Evolutionary conservation across 345 rosid species (phyloP).

Genomic region (Citrus inodora): DNA sequence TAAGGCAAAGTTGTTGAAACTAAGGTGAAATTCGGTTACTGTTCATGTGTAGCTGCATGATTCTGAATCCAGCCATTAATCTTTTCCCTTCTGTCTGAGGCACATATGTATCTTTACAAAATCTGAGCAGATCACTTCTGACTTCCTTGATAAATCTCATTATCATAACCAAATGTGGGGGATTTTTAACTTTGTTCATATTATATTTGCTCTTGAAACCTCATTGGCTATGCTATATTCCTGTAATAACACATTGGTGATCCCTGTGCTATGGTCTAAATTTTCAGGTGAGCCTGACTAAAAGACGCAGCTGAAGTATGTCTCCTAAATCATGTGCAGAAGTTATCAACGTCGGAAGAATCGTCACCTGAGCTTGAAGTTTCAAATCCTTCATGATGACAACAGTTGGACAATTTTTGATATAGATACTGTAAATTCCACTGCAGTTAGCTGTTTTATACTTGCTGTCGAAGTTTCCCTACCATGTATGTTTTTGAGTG

Average conservation of each 20-base stretch:
- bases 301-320: constrained; percentile 17
- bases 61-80: background rate
- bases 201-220: background rate
- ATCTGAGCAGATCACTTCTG: background rate
- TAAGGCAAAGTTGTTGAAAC: background rate
- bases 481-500: too few relatives aligned
- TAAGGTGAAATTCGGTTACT: background rate
- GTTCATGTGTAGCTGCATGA: background rate
- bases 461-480: too few relatives aligned
- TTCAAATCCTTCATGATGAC: background rate
- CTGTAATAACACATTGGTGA: background rate
- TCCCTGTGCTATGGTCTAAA: background rate
- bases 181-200: background rate
- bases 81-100: too few relatives aligned
- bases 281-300: constrained; percentile 28
- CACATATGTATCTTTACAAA: background rate
- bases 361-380: background rate
- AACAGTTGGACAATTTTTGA: constrained; percentile 1
- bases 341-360: background rate
- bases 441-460: background rate
- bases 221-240: background rate
- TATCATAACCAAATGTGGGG: background rate
- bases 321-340: constrained; percentile 8
- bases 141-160: background rate
- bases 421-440: constrained; percentile 12